Evolutionary conservation across 441 rosid species (phyloP), one percentile per base, ranked within the genome.

Genomic region (Arabidopsis lyrata): DNA sequence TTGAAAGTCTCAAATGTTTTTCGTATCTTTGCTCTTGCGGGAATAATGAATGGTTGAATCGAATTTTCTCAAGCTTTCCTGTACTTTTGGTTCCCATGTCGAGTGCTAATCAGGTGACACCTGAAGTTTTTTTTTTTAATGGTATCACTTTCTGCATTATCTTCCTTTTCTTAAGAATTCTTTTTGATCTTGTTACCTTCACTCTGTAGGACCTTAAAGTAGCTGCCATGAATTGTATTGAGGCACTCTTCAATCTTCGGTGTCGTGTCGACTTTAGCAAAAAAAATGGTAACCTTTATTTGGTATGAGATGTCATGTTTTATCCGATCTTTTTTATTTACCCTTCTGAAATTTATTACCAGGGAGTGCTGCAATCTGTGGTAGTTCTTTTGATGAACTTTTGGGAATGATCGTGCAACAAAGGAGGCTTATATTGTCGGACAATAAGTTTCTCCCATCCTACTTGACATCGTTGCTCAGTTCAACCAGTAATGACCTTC

Each of bases 141-240:
- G 12, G 41, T 71, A 65, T 48, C 1, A 44, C 53, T 10, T 56
- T 60, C 16, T 20, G 24, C 48, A 55, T 45, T 67, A 15, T 68
- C 24, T 7, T 70, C 67, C 8, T 44, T 15, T 69, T 64, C 39
- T 49, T 35, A 34, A 58, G 31, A 42, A 14, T 27, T 35, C 7
- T 22, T 56, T 34, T 5, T 65, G 59, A 53, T 66, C 45, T 75
- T 9, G 63, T 68, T 63, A 63, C 31, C 70, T 58, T 55, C 14
- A 66, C 48, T 80, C 79, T 82, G 76, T 86, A 96, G 99, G 97
- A 82, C 68, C 44, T 85, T 45, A 88, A 87, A 77, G 54, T 66
- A 70, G 89, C 97, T 78, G 94, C 97, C 48, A 90, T 94, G 90
- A 81, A 82, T 61, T 92, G 98, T 83, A 72, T 92, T 63, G 99